These are phyloP conservation scores for Metschnikowia borealis DNA, from an alignment of 805 yeast genomes.

Conservation along the genomic window DNA sequence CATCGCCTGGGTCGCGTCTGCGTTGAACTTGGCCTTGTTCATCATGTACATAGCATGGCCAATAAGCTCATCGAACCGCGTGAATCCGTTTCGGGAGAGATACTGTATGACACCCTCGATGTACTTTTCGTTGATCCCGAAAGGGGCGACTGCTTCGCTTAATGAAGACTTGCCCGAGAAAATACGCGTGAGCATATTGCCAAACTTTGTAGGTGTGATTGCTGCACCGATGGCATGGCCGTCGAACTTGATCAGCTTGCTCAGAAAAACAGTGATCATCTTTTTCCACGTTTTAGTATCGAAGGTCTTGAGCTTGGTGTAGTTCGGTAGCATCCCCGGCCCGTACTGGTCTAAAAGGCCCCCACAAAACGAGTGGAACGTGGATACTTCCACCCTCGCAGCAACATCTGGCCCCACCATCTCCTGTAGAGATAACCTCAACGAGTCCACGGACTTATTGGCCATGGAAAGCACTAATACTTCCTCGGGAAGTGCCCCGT, in stretches of 20 bases:
- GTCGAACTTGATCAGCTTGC: slow-evolving; percentile 28
- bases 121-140: slow-evolving; percentile 25
- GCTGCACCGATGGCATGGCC: slow-evolving; percentile 23
- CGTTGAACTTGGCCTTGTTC: slow-evolving; percentile 5
- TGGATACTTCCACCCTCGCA: slow-evolving; percentile 76
- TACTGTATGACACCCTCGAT: slow-evolving; percentile 25
- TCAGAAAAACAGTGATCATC: slow-evolving; percentile 31
- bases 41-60: slow-evolving; percentile 28
- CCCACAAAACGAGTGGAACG: slow-evolving; percentile 66
- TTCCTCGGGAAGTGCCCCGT: slow-evolving; percentile 45
- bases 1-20: not conserved
- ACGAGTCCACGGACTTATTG: slow-evolving; percentile 58
- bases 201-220: slow-evolving; percentile 23
- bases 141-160: slow-evolving; percentile 22
- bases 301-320: slow-evolving; percentile 29
- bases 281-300: slow-evolving; percentile 54
- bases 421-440: slow-evolving; percentile 28
- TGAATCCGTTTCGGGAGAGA: slow-evolving; percentile 30
- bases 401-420: slow-evolving; percentile 44
- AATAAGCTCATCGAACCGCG: slow-evolving; percentile 35
- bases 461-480: slow-evolving; percentile 65
- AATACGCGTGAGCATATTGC: slow-evolving; percentile 21
- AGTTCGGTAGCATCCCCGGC: slow-evolving; percentile 10
- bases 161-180: slow-evolving; percentile 21
- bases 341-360: slow-evolving; percentile 40